Conservation (phyloP, 805 yeast genomes). For the Candida palmyrensis region DNA sequence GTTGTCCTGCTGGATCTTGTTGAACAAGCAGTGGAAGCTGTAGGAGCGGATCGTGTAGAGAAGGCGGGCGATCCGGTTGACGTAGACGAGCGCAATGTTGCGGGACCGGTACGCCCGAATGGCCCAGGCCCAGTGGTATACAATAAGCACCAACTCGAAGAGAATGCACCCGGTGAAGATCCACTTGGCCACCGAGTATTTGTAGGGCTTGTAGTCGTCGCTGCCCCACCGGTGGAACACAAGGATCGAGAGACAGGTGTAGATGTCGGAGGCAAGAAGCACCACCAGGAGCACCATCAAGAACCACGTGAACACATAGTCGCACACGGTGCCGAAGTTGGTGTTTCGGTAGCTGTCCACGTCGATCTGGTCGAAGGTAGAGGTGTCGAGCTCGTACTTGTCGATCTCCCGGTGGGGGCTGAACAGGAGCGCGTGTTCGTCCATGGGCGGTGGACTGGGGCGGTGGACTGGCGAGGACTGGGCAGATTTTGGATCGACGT, state of each 20-base stretch:
- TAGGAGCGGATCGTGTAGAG: constrained; percentile 53
- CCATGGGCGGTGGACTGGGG: too few species aligned
- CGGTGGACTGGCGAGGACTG: too few species aligned
- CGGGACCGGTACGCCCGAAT: constrained; percentile 51
- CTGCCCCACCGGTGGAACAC: constrained; percentile 70
- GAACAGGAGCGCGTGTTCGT: too few species aligned
- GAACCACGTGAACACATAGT: constrained; percentile 39
- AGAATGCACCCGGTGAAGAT: constrained; percentile 78
- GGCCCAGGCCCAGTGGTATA: constrained; percentile 57
- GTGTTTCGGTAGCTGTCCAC: constrained; percentile 43
- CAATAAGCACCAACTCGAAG: constrained; percentile 53
- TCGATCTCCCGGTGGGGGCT: constrained; percentile 20
- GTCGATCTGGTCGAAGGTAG: constrained; percentile 48
- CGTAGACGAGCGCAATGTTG: constrained; percentile 65
- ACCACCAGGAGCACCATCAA: constrained; percentile 50
- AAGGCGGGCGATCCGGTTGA: constrained; percentile 58
- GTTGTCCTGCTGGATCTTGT: constrained; percentile 57
- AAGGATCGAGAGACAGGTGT: constrained; percentile 69
- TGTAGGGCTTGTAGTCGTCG: constrained; percentile 38
- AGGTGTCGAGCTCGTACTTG: constrained; percentile 27
- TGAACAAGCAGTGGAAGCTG: constrained; percentile 67
- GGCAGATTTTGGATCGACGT: too few species aligned
- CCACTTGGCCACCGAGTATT: constrained; percentile 57
- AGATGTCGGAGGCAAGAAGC: constrained; percentile 62
- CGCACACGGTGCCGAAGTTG: constrained; percentile 36